Percentiles rank a stretch among this genome's conserved stretches.
Evolutionary conservation across 768 basidiomycete species (phyloP).

Genomic region (Lentinula sp.): DNA sequence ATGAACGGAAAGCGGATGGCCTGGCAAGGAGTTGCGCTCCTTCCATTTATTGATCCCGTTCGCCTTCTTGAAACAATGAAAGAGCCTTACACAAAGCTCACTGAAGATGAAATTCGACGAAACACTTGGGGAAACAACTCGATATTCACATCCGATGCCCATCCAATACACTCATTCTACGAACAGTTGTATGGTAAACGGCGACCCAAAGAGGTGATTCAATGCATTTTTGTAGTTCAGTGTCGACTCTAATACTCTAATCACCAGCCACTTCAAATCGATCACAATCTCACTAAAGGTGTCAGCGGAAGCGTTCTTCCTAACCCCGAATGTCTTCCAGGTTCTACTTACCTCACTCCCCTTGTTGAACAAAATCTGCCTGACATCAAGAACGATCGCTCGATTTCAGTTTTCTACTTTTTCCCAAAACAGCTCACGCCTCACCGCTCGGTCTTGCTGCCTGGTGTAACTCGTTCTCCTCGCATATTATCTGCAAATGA

Average conservation of each 20-base stretch:
- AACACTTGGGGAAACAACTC: conserved; percentile 84
- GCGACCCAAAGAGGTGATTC: conserved; percentile 70
- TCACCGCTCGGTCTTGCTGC: conserved; percentile 79
- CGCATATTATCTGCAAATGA: conserved; percentile 65
- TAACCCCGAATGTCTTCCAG: conserved; percentile 86
- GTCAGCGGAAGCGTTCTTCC: conserved; percentile 76
- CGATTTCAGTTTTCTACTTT: conserved; percentile 81
- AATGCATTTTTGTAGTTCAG: conserved; percentile 1
- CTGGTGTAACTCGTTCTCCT: conserved; percentile 55
- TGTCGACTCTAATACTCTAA: conserved; percentile 7
- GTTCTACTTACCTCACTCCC: conserved; percentile 82
- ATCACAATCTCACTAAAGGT: conserved; percentile 65
- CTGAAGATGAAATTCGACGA: conserved; percentile 75
- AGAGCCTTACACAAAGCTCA: conserved; percentile 56
- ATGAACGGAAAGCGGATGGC: conserved; percentile 99
- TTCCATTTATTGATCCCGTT: conserved; percentile 91
- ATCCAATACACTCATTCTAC: conserved; percentile 82
- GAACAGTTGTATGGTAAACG: conserved; percentile 89
- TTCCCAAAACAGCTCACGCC: conserved; percentile 86
- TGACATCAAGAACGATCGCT: conserved; percentile 84
- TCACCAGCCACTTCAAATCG: conserved; percentile 66
- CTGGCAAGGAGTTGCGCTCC: conserved; percentile 96
- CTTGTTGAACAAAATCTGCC: conserved; percentile 52
- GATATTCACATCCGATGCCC: conserved; percentile 78
- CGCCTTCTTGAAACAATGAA: conserved; percentile 84